Evolutionary conservation across 495 filamentous ascomycete species (phyloP).

Genomic region (Penicillium coffeae): DNA sequence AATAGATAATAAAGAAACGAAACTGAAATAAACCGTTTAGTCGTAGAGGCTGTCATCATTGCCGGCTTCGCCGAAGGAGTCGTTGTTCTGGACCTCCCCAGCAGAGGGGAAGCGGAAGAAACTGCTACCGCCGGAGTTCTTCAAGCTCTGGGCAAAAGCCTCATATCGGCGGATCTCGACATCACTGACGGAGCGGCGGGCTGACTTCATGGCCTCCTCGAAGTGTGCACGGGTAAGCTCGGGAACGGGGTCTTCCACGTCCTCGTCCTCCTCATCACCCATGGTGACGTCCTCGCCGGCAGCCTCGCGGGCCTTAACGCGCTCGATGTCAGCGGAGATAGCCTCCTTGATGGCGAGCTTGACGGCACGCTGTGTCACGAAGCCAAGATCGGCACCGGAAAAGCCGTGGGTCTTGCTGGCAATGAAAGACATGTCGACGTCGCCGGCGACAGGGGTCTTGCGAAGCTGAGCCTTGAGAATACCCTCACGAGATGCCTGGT

Average conservation of each 20-base stretch:
- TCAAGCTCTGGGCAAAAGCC: constrained; percentile 97
- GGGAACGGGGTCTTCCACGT: constrained; percentile 90
- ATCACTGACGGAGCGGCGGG: constrained; percentile 88
- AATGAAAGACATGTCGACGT: constrained; percentile 87
- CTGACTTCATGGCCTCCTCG: constrained; percentile 95
- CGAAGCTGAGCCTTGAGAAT: constrained; percentile 96
- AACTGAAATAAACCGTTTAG: constrained; percentile 34
- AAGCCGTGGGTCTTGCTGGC: constrained; percentile 97
- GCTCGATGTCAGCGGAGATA: constrained; percentile 86
- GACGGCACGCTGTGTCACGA: constrained; percentile 97
- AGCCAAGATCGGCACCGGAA: constrained; percentile 98
- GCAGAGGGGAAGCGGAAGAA: constrained; percentile 95
- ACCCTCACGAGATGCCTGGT: constrained; percentile 77
- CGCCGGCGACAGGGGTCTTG: constrained; percentile 88
- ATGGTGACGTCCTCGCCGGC: constrained; percentile 75
- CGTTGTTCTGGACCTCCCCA: constrained; percentile 56
- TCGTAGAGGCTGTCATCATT: constrained; percentile 87
- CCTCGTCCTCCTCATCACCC: constrained; percentile 70
- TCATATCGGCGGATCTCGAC: constrained; percentile 97
- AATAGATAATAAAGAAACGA: constrained; percentile 12
- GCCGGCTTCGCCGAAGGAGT: constrained; percentile 75
- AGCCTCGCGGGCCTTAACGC: constrained; percentile 80
- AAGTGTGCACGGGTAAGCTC: constrained; percentile 95
- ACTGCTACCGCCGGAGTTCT: constrained; percentile 88
- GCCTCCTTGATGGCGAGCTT: constrained; percentile 99